Evolutionary conservation across 2,329 filamentous ascomycete species (phyloP).

Genomic region (Fusarium chlamydosporum): DNA sequence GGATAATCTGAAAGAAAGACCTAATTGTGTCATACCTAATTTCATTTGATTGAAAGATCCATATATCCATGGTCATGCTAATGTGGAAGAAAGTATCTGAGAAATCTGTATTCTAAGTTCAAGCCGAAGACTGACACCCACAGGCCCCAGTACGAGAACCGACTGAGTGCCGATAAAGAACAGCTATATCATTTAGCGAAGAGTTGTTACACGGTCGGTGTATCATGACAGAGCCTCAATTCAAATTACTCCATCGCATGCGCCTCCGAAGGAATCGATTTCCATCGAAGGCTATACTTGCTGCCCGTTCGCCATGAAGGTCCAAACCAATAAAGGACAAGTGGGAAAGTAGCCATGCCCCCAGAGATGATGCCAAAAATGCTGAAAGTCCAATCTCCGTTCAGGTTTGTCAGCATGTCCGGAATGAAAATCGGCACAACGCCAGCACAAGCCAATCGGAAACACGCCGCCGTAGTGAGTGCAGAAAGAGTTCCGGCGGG

Average conservation of each 20-base stretch:
- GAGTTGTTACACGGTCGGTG: too few relatives aligned
- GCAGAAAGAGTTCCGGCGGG: conserved; percentile 3
- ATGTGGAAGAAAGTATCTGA: too few relatives aligned
- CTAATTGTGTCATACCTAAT: too few relatives aligned
- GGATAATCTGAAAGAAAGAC: too few relatives aligned
- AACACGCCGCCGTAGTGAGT: conserved; percentile 11
- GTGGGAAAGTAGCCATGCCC: conserved; percentile 3
- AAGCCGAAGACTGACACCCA: too few relatives aligned
- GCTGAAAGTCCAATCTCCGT: conserved; percentile 8
- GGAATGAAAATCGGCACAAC: conserved; percentile 11
- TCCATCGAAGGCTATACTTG: neutral
- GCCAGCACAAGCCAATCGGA: conserved; percentile 9
- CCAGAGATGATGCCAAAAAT: conserved; percentile 13
- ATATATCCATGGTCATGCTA: too few relatives aligned
- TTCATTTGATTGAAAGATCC: too few relatives aligned
- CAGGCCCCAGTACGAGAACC: too few relatives aligned
- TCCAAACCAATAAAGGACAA: conserved; percentile 14
- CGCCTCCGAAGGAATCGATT: neutral
- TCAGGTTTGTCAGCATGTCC: conserved; percentile 3
- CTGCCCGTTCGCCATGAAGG: conserved; percentile 1
- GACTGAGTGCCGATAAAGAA: too few relatives aligned
- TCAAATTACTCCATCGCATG: conserved; percentile 3
- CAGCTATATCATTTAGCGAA: too few relatives aligned
- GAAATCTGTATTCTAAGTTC: too few relatives aligned
- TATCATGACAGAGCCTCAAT: too few relatives aligned